phyloP scores from a whole-genome alignment of 2,329 filamentous ascomycete species.

The Diaporthe nobilis region DNA sequence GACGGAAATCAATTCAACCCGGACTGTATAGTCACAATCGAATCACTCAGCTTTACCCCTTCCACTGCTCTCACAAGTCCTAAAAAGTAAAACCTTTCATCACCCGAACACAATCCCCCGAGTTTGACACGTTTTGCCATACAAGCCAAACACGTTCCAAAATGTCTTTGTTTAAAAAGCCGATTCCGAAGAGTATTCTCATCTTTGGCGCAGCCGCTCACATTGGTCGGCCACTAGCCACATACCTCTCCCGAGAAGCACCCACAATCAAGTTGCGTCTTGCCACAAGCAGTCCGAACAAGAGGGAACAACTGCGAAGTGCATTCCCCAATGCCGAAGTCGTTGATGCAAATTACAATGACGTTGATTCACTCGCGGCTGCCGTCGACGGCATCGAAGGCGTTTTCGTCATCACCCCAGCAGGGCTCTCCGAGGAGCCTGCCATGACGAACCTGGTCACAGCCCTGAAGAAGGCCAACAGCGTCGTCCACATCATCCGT shows the following conservation, averaged over 20 bases:
- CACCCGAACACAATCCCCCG: background rate
- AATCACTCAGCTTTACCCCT: background rate
- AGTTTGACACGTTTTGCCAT: no score
- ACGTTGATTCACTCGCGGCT: background rate
- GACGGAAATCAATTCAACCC: fast-evolving
- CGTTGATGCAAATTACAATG: background rate
- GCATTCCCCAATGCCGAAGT: constrained; percentile 1
- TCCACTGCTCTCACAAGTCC: background rate
- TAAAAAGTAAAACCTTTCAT: background rate
- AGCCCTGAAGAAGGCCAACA: background rate
- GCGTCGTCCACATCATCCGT: background rate
- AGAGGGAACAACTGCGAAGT: background rate
- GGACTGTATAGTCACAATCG: no score
- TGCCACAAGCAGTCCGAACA: background rate
- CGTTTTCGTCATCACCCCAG: constrained; percentile 1
- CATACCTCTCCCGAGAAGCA: background rate
- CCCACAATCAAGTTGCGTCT: background rate
- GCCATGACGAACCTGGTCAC: background rate
- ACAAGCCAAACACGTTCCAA: no score
- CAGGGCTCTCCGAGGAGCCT: background rate
- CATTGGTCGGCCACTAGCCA: background rate
- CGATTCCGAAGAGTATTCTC: background rate
- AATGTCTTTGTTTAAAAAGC: background rate
- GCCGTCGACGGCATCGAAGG: constrained; percentile 6
- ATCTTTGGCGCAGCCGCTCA: background rate